A percentile compares a stretch with the other conserved stretches of the same genome.
Evolutionary conservation across 2,329 filamentous ascomycete species (phyloP).

Genomic region (Colletotrichum theobromicola): DNA sequence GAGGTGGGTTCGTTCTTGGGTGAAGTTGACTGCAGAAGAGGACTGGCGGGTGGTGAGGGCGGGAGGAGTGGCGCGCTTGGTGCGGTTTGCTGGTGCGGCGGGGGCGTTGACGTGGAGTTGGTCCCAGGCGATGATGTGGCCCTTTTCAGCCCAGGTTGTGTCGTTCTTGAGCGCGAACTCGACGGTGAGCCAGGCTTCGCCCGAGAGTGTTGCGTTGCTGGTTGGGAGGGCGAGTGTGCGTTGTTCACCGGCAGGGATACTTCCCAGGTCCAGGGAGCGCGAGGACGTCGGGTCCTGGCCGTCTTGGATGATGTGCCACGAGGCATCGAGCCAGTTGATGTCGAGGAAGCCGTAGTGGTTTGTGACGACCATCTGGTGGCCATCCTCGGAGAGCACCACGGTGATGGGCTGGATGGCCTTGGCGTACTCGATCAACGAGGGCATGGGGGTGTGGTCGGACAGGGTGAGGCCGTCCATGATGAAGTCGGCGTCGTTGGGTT

Average conservation of each 20-base stretch:
- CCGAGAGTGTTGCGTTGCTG: neutral
- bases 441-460: conserved; percentile 53
- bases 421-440: conserved; percentile 59
- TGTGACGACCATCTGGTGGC: conserved; percentile 43
- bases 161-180: conserved; percentile 15
- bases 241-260: neutral
- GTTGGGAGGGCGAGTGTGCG: neutral
- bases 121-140: conserved; percentile 23
- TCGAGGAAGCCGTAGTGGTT: conserved; percentile 61
- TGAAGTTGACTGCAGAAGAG: neutral
- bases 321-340: conserved; percentile 52
- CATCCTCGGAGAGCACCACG: conserved; percentile 45
- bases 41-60: neutral
- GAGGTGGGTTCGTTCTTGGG: neutral
- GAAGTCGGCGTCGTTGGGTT: conserved; percentile 64
- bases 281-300: neutral
- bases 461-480: conserved; percentile 60
- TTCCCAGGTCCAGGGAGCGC: neutral
- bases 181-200: conserved; percentile 18
- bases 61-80: neutral
- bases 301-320: conserved; percentile 38
- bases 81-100: neutral
- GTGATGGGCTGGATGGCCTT: conserved; percentile 65
- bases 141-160: conserved; percentile 15
- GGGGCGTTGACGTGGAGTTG: conserved; percentile 18